Percentiles rank a stretch among this genome's conserved stretches.
Conservation (phyloP, 306 rosid genomes). For the Glycine tomentella region DNA sequence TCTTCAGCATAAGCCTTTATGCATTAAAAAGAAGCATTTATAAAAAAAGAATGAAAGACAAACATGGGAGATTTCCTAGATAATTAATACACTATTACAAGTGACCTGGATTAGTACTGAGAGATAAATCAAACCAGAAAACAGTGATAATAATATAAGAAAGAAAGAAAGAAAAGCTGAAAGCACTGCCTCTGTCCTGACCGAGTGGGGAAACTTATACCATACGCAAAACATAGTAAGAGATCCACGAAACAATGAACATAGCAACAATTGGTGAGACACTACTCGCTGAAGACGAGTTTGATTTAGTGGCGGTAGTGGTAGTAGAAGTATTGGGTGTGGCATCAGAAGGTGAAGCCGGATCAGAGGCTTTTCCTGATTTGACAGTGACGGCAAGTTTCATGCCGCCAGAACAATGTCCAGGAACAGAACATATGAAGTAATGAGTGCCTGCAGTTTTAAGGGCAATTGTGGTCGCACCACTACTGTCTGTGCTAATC, state of each 20-base stretch:
- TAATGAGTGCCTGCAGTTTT: constrained; percentile 77
- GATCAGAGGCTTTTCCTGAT: constrained; percentile 49
- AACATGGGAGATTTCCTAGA: constrained; percentile 22
- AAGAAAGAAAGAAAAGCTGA: constrained; percentile 10
- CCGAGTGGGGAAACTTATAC: constrained; percentile 35
- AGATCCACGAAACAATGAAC: constrained; percentile 49
- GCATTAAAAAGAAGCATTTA: neutral
- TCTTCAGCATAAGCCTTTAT: neutral
- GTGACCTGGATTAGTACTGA: constrained; percentile 24
- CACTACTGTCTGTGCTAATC: constrained; percentile 69
- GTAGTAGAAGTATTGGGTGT: neutral
- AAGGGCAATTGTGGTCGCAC: constrained; percentile 73
- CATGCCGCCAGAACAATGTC: constrained; percentile 89
- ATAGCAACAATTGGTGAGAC: constrained; percentile 48
- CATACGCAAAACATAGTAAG: constrained; percentile 39
- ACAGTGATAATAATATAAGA: constrained; percentile 3
- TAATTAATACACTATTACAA: constrained; percentile 9
- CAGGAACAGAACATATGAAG: constrained; percentile 69
- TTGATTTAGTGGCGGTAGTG: constrained; percentile 45
- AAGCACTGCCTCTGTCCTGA: constrained; percentile 95
- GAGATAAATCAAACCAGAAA: constrained; percentile 23
- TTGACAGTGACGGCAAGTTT: constrained; percentile 75
- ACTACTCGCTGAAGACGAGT: constrained; percentile 49
- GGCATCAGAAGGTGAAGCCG: constrained; percentile 47
- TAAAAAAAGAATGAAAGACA: neutral